These are phyloP conservation scores for Pichia norvegensis DNA, from an alignment of 1,139 yeast genomes.

Conservation along the genomic window DNA sequence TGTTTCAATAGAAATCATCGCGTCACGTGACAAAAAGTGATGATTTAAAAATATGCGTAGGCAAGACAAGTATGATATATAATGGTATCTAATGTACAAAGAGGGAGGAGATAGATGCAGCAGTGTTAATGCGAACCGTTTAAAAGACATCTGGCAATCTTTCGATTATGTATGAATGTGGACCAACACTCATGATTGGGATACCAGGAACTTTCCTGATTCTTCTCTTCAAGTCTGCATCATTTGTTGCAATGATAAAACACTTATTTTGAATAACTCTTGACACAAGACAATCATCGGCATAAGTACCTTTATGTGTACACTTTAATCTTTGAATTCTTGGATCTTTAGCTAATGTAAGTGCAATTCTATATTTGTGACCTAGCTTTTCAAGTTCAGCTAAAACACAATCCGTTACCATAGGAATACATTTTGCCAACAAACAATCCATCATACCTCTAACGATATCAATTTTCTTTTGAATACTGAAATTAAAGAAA, in stretches of 20 bases:
- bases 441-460: slow-evolving; percentile 95
- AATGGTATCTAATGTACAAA: background rate
- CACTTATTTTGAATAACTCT: slow-evolving; percentile 94
- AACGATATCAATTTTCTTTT: slow-evolving; percentile 85
- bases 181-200: slow-evolving; percentile 94
- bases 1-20: too few species aligned
- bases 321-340: slow-evolving; percentile 81
- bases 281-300: slow-evolving; percentile 93
- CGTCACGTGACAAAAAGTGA: too few species aligned
- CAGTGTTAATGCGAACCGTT: slow-evolving; percentile 12
- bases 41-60: too few species aligned
- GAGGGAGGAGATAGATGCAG: background rate
- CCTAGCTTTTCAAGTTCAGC: slow-evolving; percentile 96
- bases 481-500: slow-evolving; percentile 91
- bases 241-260: slow-evolving; percentile 94
- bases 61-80: too few species aligned
- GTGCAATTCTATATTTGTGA: slow-evolving; percentile 86
- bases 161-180: slow-evolving; percentile 85
- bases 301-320: slow-evolving; percentile 92
- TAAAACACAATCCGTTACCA: slow-evolving; percentile 94
- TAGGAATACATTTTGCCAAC: slow-evolving; percentile 91
- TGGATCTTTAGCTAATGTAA: slow-evolving; percentile 88
- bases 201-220: slow-evolving; percentile 95
- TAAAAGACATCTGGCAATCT: slow-evolving; percentile 90
- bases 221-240: slow-evolving; percentile 94